These are phyloP conservation scores for Beta macrorhiza DNA, from an alignment of 179 eudicot genomes.

Conservation along the genomic window DNA sequence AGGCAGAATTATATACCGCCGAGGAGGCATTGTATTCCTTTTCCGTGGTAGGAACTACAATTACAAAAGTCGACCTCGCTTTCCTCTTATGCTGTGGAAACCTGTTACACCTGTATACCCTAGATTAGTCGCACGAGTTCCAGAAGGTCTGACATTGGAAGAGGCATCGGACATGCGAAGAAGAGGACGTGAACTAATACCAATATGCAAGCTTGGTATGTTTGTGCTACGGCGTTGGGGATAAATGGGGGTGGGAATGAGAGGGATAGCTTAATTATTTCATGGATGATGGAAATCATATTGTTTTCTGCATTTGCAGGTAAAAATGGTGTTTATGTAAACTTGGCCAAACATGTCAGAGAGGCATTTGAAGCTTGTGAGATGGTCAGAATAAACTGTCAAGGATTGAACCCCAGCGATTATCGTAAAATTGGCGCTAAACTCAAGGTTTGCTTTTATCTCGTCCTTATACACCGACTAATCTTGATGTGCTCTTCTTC, in stretches of 20 bases:
- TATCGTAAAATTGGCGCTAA: slow-evolving; percentile 86
- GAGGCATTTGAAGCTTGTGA: slow-evolving; percentile 98
- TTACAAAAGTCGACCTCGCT: slow-evolving; percentile 71
- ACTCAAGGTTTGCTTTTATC: slow-evolving; percentile 60
- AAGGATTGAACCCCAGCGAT: slow-evolving; percentile 85
- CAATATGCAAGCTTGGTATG: slow-evolving; percentile 93
- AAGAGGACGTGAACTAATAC: slow-evolving; percentile 65
- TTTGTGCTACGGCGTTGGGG: not conserved
- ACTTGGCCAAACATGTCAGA: slow-evolving; percentile 59
- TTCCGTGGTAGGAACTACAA: slow-evolving; percentile 96
- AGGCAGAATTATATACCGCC: slow-evolving; percentile 70
- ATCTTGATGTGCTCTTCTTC: not conserved
- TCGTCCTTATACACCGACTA: not conserved
- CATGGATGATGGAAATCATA: slow-evolving; percentile 1
- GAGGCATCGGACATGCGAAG: slow-evolving; percentile 77
- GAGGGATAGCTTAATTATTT: not conserved
- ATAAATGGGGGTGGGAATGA: not conserved
- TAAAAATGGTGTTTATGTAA: slow-evolving; percentile 77
- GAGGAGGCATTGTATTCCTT: slow-evolving; percentile 78
- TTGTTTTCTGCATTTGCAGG: slow-evolving; percentile 40
- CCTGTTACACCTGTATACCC: slow-evolving; percentile 90
- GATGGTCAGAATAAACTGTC: slow-evolving; percentile 74
- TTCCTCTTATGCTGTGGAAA: slow-evolving; percentile 95
- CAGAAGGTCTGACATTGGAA: slow-evolving; percentile 81
- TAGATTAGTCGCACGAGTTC: slow-evolving; percentile 67